Conservation (phyloP, 108 stramenopile species). For the Tribonema minus region DNA sequence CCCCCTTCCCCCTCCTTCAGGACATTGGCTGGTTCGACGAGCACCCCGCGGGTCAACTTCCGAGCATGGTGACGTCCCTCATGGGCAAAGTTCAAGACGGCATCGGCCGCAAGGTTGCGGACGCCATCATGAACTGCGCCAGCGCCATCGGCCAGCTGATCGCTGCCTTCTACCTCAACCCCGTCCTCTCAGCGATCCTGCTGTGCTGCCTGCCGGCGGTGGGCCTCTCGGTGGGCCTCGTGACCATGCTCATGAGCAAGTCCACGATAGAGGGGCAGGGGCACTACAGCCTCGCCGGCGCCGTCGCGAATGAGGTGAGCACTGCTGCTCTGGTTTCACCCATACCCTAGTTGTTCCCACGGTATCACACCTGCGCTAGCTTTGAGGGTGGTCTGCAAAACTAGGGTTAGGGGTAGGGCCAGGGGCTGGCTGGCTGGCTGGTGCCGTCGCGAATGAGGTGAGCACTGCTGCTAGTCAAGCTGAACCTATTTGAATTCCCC, state of each 20-base stretch:
- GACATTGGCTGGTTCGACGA: constrained; percentile 35
- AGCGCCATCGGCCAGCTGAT: constrained; percentile 5
- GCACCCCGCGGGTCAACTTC: constrained; percentile 26
- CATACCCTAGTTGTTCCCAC: too few relatives aligned
- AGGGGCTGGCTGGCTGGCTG: constrained; percentile 47
- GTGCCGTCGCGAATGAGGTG: constrained; percentile 53
- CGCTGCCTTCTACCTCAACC: constrained; percentile 35
- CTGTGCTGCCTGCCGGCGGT: constrained; percentile 47
- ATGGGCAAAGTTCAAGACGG: constrained; percentile 38
- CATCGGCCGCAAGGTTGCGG: constrained; percentile 26
- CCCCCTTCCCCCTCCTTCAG: too few relatives aligned
- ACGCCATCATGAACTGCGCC: constrained; percentile 16
- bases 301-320: constrained; percentile 47
- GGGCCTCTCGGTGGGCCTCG: constrained; percentile 33
- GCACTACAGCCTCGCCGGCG: constrained; percentile 52
- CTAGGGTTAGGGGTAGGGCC: too few relatives aligned
- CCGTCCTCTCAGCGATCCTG: constrained; percentile 46
- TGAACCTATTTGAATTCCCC: too few relatives aligned
- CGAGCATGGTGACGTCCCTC: constrained; percentile 5
- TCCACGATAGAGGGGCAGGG: constrained; percentile 33
- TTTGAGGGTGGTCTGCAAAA: too few relatives aligned
- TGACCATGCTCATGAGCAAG: constrained; percentile 46
- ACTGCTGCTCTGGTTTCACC: too few relatives aligned
- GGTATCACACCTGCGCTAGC: too few relatives aligned
- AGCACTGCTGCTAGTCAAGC: not conserved